Evolutionary conservation across 805 yeast genomes (phyloP).

Genomic region (Metschnikowia cerradonensis): DNA sequence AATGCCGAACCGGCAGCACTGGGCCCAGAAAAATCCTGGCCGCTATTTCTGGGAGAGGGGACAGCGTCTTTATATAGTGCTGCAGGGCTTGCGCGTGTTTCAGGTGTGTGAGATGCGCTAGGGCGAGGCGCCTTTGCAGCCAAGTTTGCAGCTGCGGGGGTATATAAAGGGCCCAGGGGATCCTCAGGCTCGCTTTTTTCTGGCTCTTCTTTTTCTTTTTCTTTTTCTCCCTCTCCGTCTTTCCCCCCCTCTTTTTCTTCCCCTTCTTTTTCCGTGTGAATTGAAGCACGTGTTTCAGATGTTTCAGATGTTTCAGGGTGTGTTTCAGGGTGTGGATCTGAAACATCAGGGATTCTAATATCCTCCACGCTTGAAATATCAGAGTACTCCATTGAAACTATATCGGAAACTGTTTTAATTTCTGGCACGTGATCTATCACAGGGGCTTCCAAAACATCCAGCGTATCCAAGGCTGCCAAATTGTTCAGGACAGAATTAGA

Average conservation of each 20-base stretch:
- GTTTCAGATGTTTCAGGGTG: background rate
- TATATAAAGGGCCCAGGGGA: background rate
- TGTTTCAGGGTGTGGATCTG: background rate
- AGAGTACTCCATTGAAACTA: background rate
- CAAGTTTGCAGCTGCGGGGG: background rate
- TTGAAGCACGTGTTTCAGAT: too few relatives aligned
- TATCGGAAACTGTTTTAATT: background rate
- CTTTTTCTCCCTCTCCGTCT: too few relatives aligned
- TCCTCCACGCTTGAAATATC: background rate
- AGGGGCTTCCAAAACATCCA: background rate
- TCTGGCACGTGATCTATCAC: background rate
- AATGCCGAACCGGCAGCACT: slow-evolving; percentile 5
- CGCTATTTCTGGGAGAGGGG: background rate
- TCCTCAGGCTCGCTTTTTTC: background rate
- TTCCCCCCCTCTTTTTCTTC: too few relatives aligned
- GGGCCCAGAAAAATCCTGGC: background rate
- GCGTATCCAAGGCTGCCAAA: background rate
- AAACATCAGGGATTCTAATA: background rate
- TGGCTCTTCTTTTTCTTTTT: background rate
- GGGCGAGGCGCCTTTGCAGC: background rate
- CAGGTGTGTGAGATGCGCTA: background rate
- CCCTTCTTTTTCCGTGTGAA: too few relatives aligned
- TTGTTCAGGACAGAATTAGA: background rate
- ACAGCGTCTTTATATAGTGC: background rate
- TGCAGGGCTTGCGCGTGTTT: slow-evolving; percentile 3